Evolutionary conservation across 139 green algal genomes (phyloP), one percentile per base, ranked within the genome.

Genomic region (Trebouxia sp.): DNA sequence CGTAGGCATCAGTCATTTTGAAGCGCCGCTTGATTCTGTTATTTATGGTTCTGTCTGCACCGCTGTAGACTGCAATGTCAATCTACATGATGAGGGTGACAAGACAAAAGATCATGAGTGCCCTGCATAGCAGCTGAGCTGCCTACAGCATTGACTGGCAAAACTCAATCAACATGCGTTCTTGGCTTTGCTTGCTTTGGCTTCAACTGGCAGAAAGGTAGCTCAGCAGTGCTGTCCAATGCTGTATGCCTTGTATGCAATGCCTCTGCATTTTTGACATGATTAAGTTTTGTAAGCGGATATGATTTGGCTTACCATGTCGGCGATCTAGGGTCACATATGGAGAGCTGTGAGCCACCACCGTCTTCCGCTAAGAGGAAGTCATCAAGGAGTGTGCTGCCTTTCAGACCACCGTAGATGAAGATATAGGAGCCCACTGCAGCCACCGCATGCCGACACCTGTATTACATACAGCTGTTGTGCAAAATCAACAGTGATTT

Each of bases 391-490:
- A 99, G 91, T 2, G 86, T 87, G 51, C 85, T 87, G 66, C 92
- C 90, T 39, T 92, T 87, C 17, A 99, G 87, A 32, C 96, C 96
- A 37, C 96, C 96, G 72, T 98, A 98, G 53, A 97, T 92, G 89
- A 98, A 99, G 53, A 99, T 88, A 83, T 96, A 96, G 7, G 90
- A 89, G 7, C 95, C 95, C 65, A 98, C 91, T 10, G 89, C 87
- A 1, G 93, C 88, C n/a, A 96, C 92, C 14, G 95, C 92, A 89
- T 98, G 95, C 45, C 92, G 86, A 77, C 92, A 96, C 43, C 80
- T 58, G 72, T 7, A 56, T 8, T 26, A 39, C 41, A 55, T 24
- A 39, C 30, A 69, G 22, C 24, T 24, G 11, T 65, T 65, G 51
- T 65, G 20, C 51, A 35, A 22, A 9, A n/a, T n/a, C n/a, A n/a